Conservation (phyloP, 306 rosid species). For the Cucurbita ficifolia region DNA sequence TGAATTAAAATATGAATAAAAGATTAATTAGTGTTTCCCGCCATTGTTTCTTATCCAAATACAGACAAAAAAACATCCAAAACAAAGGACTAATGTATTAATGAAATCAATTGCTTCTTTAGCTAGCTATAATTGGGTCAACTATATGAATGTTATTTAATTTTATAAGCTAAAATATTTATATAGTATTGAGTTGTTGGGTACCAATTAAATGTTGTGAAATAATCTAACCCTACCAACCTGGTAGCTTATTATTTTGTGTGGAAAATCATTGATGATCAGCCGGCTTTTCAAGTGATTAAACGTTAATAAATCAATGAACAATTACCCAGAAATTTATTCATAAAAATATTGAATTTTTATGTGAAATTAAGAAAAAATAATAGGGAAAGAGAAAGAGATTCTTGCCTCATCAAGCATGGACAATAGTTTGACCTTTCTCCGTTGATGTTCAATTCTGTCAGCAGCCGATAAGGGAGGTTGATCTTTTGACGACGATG, state of each 20-base stretch:
- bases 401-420: slow-evolving; percentile 18
- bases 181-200: neutral
- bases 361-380: neutral
- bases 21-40: slow-evolving; percentile 2
- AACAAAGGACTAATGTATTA: neutral
- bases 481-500: slow-evolving; percentile 1
- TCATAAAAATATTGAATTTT: neutral
- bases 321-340: neutral
- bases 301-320: neutral
- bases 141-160: neutral
- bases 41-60: slow-evolving; percentile 7
- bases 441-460: slow-evolving; percentile 13
- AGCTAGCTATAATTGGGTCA: slow-evolving; percentile 1
- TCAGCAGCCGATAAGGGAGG: slow-evolving; percentile 11
- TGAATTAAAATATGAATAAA: slow-evolving; percentile 12
- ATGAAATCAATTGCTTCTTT: neutral
- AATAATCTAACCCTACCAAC: slow-evolving; percentile 6
- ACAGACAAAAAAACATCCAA: neutral
- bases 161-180: neutral
- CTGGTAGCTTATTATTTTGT: slow-evolving; percentile 1
- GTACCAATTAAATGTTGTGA: slow-evolving; percentile 2
- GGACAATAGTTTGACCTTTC: slow-evolving; percentile 17
- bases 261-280: neutral
- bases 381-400: neutral
- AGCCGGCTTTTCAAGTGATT: neutral